Evolutionary conservation across 2,329 filamentous ascomycete species (phyloP).

Genomic region (Phialocephala subalpina): DNA sequence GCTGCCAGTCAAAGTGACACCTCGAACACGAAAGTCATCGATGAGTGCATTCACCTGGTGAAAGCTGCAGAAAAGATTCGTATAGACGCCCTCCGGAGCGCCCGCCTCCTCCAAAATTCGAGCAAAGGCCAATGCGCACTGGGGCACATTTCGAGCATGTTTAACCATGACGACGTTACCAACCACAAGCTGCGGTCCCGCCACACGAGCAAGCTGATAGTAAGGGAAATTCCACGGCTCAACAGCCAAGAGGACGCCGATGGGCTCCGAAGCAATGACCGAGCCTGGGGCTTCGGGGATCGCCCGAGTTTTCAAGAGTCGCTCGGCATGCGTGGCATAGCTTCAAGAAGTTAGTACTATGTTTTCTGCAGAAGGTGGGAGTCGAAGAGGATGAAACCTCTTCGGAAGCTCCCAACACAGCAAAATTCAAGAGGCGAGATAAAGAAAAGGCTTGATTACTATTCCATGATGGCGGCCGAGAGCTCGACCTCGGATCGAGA

Average conservation of each 20-base stretch:
- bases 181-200: slow-evolving; percentile 60
- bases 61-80: slow-evolving; percentile 57
- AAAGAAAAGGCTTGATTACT: too few species aligned
- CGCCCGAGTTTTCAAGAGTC: background rate
- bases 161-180: slow-evolving; percentile 79
- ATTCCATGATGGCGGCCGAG: slow-evolving; percentile 12
- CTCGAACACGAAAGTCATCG: slow-evolving; percentile 17
- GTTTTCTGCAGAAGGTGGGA: too few species aligned
- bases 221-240: slow-evolving; percentile 66
- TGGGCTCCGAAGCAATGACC: slow-evolving; percentile 51
- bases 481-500: slow-evolving; percentile 10
- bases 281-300: background rate
- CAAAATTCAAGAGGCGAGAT: too few species aligned
- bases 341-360: too few species aligned
- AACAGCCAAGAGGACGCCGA: slow-evolving; percentile 66
- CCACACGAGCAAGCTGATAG: slow-evolving; percentile 56
- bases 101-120: slow-evolving; percentile 11
- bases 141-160: slow-evolving; percentile 51
- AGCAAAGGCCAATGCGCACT: slow-evolving; percentile 17
- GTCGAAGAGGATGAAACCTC: too few species aligned
- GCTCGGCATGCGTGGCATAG: slow-evolving; percentile 15
- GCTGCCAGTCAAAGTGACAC: slow-evolving; percentile 17
- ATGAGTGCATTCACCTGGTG: background rate
- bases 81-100: slow-evolving; percentile 62
- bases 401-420: too few species aligned